Evolutionary conservation across 148 eudicot genomes (phyloP).

Genomic region (Vaccinium macrocarpon): DNA sequence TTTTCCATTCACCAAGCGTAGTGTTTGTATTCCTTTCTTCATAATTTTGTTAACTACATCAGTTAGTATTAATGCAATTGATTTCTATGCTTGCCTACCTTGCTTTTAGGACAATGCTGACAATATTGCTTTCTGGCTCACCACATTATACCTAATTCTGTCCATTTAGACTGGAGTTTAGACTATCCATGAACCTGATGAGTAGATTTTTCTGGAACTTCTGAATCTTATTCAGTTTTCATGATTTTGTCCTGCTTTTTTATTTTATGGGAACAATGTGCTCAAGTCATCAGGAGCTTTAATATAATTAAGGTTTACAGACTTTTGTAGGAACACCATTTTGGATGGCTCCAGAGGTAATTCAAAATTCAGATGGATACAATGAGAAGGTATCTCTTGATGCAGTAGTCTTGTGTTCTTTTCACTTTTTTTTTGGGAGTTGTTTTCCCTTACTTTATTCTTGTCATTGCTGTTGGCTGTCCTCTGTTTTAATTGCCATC

Average conservation of each 20-base stretch:
- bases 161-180: neutral
- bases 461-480: neutral
- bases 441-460: neutral
- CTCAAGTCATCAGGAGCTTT: conserved; percentile 12
- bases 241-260: neutral
- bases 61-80: neutral
- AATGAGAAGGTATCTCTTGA: conserved; percentile 73
- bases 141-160: neutral
- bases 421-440: neutral
- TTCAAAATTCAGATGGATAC: conserved; percentile 94
- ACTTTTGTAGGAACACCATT: conserved; percentile 99
- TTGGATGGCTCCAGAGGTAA: conserved; percentile 99
- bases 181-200: conserved; percentile 3
- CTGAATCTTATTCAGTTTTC: neutral
- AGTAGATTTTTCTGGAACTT: conserved; percentile 4
- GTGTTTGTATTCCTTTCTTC: neutral
- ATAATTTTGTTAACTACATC: neutral
- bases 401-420: neutral
- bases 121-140: neutral
- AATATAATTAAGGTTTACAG: conserved; percentile 45
- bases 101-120: neutral
- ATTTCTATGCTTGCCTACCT: neutral
- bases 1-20: neutral
- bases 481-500: neutral
- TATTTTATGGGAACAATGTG: conserved; percentile 15